Evolutionary conservation across 371 early-diverging fungal genomes (phyloP).

Genomic region (Mortierella sp.): DNA sequence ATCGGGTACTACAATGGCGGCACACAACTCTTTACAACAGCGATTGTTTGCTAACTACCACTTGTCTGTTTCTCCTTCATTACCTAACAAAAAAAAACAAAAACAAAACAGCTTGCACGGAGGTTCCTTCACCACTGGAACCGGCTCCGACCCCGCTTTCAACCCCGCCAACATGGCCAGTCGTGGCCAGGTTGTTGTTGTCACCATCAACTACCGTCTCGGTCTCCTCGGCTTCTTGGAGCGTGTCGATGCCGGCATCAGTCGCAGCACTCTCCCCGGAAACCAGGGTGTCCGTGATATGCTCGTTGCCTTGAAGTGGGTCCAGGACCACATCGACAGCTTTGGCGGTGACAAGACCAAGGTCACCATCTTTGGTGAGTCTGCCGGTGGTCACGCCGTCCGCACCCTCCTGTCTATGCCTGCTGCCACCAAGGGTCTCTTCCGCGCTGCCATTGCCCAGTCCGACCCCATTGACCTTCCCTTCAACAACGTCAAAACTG

Average conservation of each 20-base stretch:
- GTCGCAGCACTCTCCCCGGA: slow-evolving; percentile 45
- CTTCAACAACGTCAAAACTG: slow-evolving; percentile 51
- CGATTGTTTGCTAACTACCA: neutral
- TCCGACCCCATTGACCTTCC: slow-evolving; percentile 56
- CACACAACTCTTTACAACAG: no score
- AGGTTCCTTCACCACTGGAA: slow-evolving; percentile 56
- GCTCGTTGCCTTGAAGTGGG: slow-evolving; percentile 64
- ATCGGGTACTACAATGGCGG: neutral
- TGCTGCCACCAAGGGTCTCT: slow-evolving; percentile 53
- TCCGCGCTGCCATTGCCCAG: slow-evolving; percentile 52
- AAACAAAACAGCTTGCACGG: slow-evolving; percentile 43
- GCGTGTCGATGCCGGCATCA: slow-evolving; percentile 52
- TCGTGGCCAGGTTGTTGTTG: slow-evolving; percentile 55
- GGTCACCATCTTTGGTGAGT: slow-evolving; percentile 64
- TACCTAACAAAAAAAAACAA: neutral
- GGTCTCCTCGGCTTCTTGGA: slow-evolving; percentile 64
- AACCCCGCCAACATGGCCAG: slow-evolving; percentile 54
- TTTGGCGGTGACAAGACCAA: slow-evolving; percentile 63
- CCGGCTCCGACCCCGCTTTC: slow-evolving; percentile 56
- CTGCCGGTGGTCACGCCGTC: slow-evolving; percentile 64
- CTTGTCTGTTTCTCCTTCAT: neutral
- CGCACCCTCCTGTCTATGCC: slow-evolving; percentile 57
- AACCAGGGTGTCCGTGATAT: slow-evolving; percentile 54
- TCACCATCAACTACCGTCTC: slow-evolving; percentile 65
- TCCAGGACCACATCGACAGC: slow-evolving; percentile 58